Base-by-base conservation (phyloP, 495 filamentous ascomycete genomes). In the Melanomma pulvis-pyrius region DNA sequence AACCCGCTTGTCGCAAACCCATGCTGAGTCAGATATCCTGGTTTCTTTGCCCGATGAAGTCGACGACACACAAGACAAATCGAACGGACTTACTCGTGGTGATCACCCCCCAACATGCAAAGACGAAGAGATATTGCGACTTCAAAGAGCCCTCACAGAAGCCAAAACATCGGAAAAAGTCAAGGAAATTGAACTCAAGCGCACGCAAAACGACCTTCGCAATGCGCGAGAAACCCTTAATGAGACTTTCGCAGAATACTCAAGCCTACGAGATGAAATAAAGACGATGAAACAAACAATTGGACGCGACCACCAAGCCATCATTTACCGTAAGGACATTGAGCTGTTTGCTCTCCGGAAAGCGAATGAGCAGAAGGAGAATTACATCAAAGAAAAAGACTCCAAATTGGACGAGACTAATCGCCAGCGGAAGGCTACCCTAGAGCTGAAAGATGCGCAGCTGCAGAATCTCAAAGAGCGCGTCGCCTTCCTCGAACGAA, bases 261-360 rank as follows among this genome's bases (percentile, higher is more conserved):
- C 49, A 7, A 56, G 29, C 29, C 22, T 67, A 29, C 57, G 64
- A 25, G 57, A 67, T n/a, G 57, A 67, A 29, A 55, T 62, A 34
- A 67, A 67, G 58, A 61, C 50, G 9, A 21, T 61, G 44, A 67
- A 67, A 51, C 32, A 49, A 7, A 61, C 57, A n/a, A 26, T 61
- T 28, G 64, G 57, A 1, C 64, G 64, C 19, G 64, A 67, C 29
- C 64, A 67, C 29, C 64, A 67, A 41, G 48, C 64, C 28, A 36
- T 51, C 30, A 61, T 67, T 41, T 67, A 67, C 26, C 57, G 64
- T 30, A 67, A 67, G 34, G 64, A 67, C 57, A 67, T 67, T 50
- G 64, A 67, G 21, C 28, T 67, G 50, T 67, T 67, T 51, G 64
- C 64, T 13, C 57, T 67, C 8, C 64, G 64, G 1, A 67, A 67